Percentiles rank a stretch among this genome's conserved stretches.
Conservation (phyloP, 768 basidiomycete genomes). For the Termitomyces heimii region DNA sequence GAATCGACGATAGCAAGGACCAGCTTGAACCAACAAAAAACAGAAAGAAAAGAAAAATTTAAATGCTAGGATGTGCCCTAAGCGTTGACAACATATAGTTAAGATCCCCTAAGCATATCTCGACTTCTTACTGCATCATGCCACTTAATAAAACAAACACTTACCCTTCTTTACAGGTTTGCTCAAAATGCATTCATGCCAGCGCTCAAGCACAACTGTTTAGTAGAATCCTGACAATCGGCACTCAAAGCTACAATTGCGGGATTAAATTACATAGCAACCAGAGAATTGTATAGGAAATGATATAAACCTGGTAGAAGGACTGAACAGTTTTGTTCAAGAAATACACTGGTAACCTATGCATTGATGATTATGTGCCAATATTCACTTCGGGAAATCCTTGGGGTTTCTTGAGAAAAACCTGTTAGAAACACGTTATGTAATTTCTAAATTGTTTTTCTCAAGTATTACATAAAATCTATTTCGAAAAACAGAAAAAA, state of each 20-base stretch:
- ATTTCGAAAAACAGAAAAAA: no score
- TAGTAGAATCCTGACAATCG: not conserved
- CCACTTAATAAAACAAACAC: not conserved
- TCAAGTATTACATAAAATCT: no score
- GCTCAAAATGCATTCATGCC: conserved; percentile 28
- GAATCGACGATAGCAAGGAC: not conserved
- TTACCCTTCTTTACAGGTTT: conserved; percentile 62
- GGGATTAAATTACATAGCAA: not conserved
- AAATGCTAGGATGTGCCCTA: not conserved
- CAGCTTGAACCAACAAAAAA: not conserved
- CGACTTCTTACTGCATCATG: not conserved
- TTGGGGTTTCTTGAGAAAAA: no score
- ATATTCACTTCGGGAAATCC: no score
- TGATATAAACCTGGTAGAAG: conserved; percentile 44
- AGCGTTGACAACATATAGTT: conserved; percentile 1
- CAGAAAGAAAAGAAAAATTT: not conserved
- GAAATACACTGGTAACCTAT: no score
- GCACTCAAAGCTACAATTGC: conserved; percentile 46
- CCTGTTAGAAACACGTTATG: no score
- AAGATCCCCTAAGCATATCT: not conserved
- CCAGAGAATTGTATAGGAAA: not conserved
- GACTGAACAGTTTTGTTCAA: conserved; percentile 20
- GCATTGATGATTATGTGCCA: no score
- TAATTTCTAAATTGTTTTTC: no score
- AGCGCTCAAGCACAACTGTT: not conserved